Conservation (phyloP, 192 early-diverging fungal species). For the Coemansia sp. region DNA sequence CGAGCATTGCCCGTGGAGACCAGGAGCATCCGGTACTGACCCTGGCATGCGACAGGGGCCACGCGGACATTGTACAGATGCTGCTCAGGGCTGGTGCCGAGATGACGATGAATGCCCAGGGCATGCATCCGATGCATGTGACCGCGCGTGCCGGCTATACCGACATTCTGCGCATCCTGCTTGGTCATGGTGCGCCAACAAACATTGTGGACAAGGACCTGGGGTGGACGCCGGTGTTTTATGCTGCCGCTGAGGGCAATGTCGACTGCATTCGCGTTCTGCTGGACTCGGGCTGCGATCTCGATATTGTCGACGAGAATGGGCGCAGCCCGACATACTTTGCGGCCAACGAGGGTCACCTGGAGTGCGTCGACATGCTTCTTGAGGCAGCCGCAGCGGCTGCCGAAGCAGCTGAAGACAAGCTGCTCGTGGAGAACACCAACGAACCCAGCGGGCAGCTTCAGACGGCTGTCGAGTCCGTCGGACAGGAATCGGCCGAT, state of each 20-base stretch:
- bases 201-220: slow-evolving; percentile 85
- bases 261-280: slow-evolving; percentile 73
- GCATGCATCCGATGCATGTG: slow-evolving; percentile 84
- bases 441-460: too few relatives aligned
- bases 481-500: slow-evolving; percentile 47
- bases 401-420: background rate
- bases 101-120: slow-evolving; percentile 70
- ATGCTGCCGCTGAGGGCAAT: slow-evolving; percentile 88
- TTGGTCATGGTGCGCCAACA: slow-evolving; percentile 67
- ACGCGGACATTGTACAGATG: slow-evolving; percentile 76
- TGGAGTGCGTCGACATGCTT: slow-evolving; percentile 73
- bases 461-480: background rate
- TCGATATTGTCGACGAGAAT: slow-evolving; percentile 76
- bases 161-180: slow-evolving; percentile 66
- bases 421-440: background rate
- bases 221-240: slow-evolving; percentile 97
- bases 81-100: slow-evolving; percentile 74
- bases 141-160: slow-evolving; percentile 79
- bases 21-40: slow-evolving; percentile 65
- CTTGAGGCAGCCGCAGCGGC: slow-evolving; percentile 53
- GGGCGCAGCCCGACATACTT: slow-evolving; percentile 82
- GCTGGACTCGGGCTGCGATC: slow-evolving; percentile 69
- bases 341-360: slow-evolving; percentile 89
- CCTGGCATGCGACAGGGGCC: slow-evolving; percentile 91
- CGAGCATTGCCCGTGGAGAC: slow-evolving; percentile 42